These are phyloP conservation scores for Musa schizocarpa DNA, from an alignment of 176 grass and related monocot species.

Conservation along the genomic window DNA sequence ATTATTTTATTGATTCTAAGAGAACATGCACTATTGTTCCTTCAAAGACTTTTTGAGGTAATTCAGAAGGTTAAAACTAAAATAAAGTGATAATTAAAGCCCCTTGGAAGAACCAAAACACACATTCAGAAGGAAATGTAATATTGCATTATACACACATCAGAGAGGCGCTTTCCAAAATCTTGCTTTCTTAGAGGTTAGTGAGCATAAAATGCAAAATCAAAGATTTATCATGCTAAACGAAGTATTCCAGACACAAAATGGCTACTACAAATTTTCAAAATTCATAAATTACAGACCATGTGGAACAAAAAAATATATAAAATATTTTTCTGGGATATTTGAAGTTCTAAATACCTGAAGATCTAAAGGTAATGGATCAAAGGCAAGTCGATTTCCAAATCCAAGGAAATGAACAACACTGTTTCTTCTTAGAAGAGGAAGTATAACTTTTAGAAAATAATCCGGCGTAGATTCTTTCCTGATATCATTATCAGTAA, in stretches of 20 bases:
- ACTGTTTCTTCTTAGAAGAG: constrained; percentile 49
- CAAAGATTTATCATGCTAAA: not conserved
- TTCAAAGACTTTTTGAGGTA: too few relatives aligned
- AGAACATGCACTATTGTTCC: too few relatives aligned
- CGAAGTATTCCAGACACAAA: not conserved
- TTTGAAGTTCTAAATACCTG: constrained; percentile 39
- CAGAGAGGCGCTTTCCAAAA: too few relatives aligned
- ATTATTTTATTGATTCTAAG: too few relatives aligned
- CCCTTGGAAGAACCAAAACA: not conserved
- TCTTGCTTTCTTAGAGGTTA: not conserved
- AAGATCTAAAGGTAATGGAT: constrained; percentile 61
- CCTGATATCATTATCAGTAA: constrained; percentile 73
- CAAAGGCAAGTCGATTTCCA: constrained; percentile 88
- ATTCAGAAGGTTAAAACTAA: too few relatives aligned
- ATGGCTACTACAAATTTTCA: not conserved
- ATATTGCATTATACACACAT: not conserved
- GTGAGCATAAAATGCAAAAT: not conserved
- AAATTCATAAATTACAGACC: not conserved
- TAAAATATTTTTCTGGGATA: not conserved
- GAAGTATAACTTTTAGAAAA: constrained; percentile 50
- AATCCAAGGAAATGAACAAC: constrained; percentile 90
- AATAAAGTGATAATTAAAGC: too few relatives aligned
- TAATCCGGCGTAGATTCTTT: constrained; percentile 80
- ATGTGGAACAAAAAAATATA: not conserved
- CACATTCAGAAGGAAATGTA: not conserved